Conservation (phyloP, 148 eudicot genomes). For the Arctostaphylos glauca region DNA sequence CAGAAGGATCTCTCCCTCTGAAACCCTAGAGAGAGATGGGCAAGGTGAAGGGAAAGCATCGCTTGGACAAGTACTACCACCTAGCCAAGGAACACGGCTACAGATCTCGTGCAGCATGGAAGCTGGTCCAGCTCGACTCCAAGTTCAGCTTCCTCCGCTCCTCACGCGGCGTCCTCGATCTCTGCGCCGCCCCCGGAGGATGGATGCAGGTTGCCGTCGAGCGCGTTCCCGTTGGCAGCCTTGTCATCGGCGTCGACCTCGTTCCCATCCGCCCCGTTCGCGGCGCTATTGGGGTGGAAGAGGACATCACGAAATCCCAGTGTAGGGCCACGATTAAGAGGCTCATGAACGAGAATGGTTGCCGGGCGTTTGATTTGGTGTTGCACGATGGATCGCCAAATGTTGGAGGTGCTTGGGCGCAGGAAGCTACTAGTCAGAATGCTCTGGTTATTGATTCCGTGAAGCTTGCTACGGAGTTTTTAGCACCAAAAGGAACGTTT, state of each 20-base stretch:
- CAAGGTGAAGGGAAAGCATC: constrained; percentile 86
- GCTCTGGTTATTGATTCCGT: constrained; percentile 86
- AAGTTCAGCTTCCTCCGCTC: constrained; percentile 70
- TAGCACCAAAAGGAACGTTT: constrained; percentile 84
- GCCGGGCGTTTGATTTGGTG: constrained; percentile 66
- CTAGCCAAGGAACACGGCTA: constrained; percentile 88
- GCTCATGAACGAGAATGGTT: constrained; percentile 53
- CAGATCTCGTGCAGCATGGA: constrained; percentile 89
- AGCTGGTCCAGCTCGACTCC: constrained; percentile 77
- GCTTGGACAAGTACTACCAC: constrained; percentile 80
- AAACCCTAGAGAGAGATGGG: constrained; percentile 45
- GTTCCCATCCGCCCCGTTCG: constrained; percentile 76
- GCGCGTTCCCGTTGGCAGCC: constrained; percentile 70
- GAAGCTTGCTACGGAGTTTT: constrained; percentile 74
- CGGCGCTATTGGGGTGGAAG: constrained; percentile 60
- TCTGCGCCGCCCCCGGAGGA: constrained; percentile 97
- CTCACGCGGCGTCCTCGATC: constrained; percentile 74
- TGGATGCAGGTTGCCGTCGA: constrained; percentile 92
- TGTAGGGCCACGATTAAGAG: constrained; percentile 55
- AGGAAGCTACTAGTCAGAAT: constrained; percentile 88
- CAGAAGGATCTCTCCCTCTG: not conserved
- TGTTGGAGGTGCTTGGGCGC: constrained; percentile 96
- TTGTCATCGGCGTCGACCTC: constrained; percentile 76
- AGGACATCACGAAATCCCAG: constrained; percentile 71
- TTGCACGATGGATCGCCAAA: constrained; percentile 94